phyloP scores from a whole-genome alignment of 208 protist species.

The Trypanosomatidae sp. region DNA sequence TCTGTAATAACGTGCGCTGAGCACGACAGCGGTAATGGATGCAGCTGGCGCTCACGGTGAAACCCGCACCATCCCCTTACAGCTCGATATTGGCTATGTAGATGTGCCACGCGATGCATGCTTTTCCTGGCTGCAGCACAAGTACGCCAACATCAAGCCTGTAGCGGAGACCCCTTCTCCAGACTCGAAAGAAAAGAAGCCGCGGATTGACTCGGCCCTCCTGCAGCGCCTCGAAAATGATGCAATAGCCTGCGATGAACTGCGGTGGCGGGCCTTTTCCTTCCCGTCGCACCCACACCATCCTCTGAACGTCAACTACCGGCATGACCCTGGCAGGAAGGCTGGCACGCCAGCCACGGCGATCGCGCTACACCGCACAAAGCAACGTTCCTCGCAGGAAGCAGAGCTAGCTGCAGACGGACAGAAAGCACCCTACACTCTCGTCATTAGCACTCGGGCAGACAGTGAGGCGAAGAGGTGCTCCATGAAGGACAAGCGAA shows the following conservation, averaged over 20 bases:
- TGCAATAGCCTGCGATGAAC: conserved; percentile 37
- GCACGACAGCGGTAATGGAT: conserved; percentile 2
- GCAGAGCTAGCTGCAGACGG: not conserved
- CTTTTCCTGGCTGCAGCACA: conserved; percentile 42
- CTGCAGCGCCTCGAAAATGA: conserved; percentile 42
- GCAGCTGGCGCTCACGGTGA: not conserved
- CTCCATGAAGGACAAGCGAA: conserved; percentile 7
- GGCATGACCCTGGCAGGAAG: conserved; percentile 16
- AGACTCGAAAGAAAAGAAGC: conserved; percentile 6
- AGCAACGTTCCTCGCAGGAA: not conserved
- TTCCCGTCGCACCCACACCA: conserved; percentile 41
- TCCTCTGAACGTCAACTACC: conserved; percentile 31
- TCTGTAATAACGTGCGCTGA: not conserved
- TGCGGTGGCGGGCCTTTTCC: conserved; percentile 48
- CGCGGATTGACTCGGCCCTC: conserved; percentile 7
- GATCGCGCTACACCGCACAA: conserved; percentile 3
- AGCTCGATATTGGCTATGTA: conserved; percentile 19
- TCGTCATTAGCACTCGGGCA: conserved; percentile 17
- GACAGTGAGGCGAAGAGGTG: conserved; percentile 1
- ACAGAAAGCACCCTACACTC: not conserved
- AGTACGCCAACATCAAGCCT: conserved; percentile 18
- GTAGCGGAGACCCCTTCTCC: not conserved
- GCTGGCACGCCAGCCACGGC: conserved; percentile 6
- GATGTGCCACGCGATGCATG: conserved; percentile 40
- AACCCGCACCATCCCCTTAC: conserved; percentile 2